Conservation (phyloP, 768 basidiomycete genomes). For the Lentinula sp. region DNA sequence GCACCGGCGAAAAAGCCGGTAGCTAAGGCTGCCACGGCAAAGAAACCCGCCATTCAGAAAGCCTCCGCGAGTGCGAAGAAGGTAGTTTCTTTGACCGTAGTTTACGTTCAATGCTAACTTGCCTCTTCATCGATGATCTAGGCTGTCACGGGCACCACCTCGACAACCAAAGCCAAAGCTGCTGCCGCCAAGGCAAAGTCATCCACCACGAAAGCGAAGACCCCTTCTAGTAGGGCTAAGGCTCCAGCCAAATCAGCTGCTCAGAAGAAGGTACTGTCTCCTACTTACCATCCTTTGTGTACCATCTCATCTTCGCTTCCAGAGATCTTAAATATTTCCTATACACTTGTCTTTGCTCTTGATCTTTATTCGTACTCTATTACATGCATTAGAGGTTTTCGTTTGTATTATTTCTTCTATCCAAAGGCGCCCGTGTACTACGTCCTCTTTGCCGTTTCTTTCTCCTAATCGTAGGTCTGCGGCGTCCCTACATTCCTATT, state of each 20-base stretch:
- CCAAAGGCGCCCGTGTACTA: neutral
- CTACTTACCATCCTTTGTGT: neutral
- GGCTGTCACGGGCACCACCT: constrained; percentile 32
- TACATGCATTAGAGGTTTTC: neutral
- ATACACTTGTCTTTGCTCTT: neutral
- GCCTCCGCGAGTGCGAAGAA: neutral
- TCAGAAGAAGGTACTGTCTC: constrained; percentile 27
- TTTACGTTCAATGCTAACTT: neutral
- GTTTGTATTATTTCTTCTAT: neutral
- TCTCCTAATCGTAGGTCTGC: neutral
- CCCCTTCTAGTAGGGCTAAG: constrained; percentile 16
- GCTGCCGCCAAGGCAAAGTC: constrained; percentile 26
- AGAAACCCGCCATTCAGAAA: constrained; percentile 6
- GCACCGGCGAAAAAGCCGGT: constrained; percentile 27
- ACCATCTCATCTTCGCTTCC: neutral
- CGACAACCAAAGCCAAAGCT: constrained; percentile 26
- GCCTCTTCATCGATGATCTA: constrained; percentile 7
- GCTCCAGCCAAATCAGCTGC: constrained; percentile 17
- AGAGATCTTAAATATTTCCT: neutral
- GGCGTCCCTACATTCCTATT: neutral
- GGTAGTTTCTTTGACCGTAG: neutral
- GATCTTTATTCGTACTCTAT: constrained; percentile 1
- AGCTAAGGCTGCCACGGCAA: constrained; percentile 25
- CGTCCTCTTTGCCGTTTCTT: neutral
- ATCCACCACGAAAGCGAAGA: constrained; percentile 17